These are phyloP conservation scores for Candida buenavistaensis DNA, from an alignment of 1,139 yeast species.

Conservation along the genomic window DNA sequence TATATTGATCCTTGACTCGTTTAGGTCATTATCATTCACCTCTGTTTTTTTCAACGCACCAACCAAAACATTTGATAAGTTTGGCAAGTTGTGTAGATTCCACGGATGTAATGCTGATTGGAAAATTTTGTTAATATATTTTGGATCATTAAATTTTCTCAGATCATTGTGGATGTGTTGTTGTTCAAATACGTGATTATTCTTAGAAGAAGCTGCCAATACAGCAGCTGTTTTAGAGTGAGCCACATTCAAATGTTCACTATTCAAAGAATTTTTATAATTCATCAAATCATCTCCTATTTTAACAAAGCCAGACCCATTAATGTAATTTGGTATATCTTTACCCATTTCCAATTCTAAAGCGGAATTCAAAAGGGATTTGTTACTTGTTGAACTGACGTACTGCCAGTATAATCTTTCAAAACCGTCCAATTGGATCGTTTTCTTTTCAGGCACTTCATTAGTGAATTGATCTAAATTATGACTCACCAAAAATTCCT, in stretches of 20 bases:
- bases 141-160: conserved; percentile 20
- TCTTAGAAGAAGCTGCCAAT: conserved; percentile 1
- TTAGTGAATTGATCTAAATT: conserved; percentile 19
- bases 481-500: conserved; percentile 30
- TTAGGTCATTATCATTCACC: conserved; percentile 41
- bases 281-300: conserved; percentile 16
- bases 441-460: conserved; percentile 17
- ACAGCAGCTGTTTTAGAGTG: conserved; percentile 6
- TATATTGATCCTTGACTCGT: conserved; percentile 31
- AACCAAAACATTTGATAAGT: conserved; percentile 53
- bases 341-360: conserved; percentile 33
- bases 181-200: conserved; percentile 1
- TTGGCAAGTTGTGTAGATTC: conserved; percentile 69
- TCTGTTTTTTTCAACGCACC: conserved; percentile 37
- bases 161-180: conserved; percentile 7
- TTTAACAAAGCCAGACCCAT: conserved; percentile 16
- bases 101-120: conserved; percentile 52
- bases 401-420: conserved; percentile 46
- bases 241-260: conserved; percentile 12
- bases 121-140: conserved; percentile 22
- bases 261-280: conserved; percentile 13
- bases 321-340: conserved; percentile 19
- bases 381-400: conserved; percentile 7
- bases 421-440: conserved; percentile 29
- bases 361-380: conserved; percentile 20